Percentiles rank a stretch among this genome's conserved stretches.
Evolutionary conservation across 2,329 filamentous ascomycete species (phyloP).

Genomic region (Amauroascus niger): DNA sequence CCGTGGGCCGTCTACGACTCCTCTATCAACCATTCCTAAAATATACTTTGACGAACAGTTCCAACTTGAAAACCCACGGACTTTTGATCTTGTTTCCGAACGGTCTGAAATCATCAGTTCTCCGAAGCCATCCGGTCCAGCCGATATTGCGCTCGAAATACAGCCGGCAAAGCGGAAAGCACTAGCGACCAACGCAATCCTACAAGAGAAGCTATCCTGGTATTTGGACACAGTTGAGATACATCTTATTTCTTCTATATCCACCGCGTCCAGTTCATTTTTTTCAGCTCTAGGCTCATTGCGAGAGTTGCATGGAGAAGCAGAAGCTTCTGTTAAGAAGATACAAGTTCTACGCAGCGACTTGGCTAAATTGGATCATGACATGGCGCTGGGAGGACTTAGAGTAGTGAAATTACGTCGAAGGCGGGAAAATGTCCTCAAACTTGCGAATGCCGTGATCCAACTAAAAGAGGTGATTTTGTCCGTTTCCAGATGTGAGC

Average conservation of each 20-base stretch:
- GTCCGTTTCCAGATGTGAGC: conserved; percentile 65
- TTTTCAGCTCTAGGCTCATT: conserved; percentile 88
- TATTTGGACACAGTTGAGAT: conserved; percentile 99
- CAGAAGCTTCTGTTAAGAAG: conserved; percentile 76
- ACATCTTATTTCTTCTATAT: conserved; percentile 92
- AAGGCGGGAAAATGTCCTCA: conserved; percentile 71
- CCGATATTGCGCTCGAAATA: conserved; percentile 44
- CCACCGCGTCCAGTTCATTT: conserved; percentile 88
- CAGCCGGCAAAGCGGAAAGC: conserved; percentile 54
- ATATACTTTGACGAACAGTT: conserved; percentile 96
- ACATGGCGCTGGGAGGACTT: conserved; percentile 76
- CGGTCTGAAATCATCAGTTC: conserved; percentile 87
- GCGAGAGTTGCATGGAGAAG: conserved; percentile 82
- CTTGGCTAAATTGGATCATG: conserved; percentile 67
- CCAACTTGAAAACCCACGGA: conserved; percentile 88
- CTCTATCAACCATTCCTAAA: conserved; percentile 78
- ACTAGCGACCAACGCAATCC: conserved; percentile 87
- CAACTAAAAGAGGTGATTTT: conserved; percentile 74
- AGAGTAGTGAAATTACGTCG: conserved; percentile 76
- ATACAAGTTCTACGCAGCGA: conserved; percentile 76
- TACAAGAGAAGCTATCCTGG: conserved; percentile 98
- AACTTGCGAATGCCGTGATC: conserved; percentile 69
- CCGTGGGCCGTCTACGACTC: conserved; percentile 50
- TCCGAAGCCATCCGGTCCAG: conserved; percentile 45
- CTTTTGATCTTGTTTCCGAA: conserved; percentile 93